Evolutionary conservation across 2,329 filamentous ascomycete species (phyloP).

Genomic region (Graphilbum ipis-grandicollis): DNA sequence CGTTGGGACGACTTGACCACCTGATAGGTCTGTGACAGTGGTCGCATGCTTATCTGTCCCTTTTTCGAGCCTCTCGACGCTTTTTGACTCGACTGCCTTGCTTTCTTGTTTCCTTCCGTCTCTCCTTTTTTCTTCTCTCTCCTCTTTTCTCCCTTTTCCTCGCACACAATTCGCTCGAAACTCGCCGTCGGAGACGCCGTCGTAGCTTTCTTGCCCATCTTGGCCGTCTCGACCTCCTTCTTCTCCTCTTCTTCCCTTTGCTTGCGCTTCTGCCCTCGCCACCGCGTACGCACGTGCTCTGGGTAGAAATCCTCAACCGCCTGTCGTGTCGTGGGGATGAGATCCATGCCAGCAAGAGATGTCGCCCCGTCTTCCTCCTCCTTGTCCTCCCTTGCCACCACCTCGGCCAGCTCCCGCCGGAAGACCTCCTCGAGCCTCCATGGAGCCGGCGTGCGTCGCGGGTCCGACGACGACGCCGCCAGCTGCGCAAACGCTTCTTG

Average conservation of each 20-base stretch:
- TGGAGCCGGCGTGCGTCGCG: conserved; percentile 49
- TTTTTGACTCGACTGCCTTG: neutral
- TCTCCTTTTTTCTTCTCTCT: neutral
- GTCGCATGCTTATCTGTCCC: neutral
- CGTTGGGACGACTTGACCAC: conserved; percentile 3
- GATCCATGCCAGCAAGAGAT: no score
- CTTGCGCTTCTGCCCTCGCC: conserved; percentile 2
- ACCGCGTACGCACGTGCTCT: conserved; percentile 9
- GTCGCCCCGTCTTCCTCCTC: conserved; percentile 42
- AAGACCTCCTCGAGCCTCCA: conserved; percentile 93
- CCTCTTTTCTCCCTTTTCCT: neutral
- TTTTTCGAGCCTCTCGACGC: neutral
- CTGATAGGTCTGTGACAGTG: conserved; percentile 6
- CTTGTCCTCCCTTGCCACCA: conserved; percentile 22
- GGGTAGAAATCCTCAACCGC: conserved; percentile 81
- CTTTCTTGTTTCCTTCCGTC: neutral
- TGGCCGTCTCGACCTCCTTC: neutral
- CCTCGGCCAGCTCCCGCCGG: conserved; percentile 32
- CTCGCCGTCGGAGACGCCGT: no score
- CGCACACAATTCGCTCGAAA: no score
- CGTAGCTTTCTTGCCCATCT: no score
- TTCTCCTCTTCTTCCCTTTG: neutral
- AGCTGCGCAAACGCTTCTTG: conserved; percentile 70
- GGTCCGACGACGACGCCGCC: conserved; percentile 76
- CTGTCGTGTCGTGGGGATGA: conserved; percentile 60